Percentiles rank a stretch among this genome's conserved stretches.
phyloP scores from a whole-genome alignment of 306 rosid species.

The Urtica urens region DNA sequence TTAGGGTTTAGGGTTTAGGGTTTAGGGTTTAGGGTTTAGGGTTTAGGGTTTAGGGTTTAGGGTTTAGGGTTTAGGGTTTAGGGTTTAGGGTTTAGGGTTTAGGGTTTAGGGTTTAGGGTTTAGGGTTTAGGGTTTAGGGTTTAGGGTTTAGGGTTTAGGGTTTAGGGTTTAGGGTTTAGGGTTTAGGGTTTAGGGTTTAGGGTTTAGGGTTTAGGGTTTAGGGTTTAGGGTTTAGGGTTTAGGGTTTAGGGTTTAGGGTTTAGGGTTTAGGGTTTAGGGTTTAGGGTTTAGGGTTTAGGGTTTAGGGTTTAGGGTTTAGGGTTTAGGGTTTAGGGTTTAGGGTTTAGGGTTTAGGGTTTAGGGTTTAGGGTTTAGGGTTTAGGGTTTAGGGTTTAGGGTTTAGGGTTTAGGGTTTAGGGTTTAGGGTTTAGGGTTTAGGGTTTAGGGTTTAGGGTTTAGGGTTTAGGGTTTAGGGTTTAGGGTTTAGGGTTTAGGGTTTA shows the following conservation, averaged over 20 bases:
- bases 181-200: background rate
- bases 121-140: background rate
- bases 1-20: constrained; percentile 13
- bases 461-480: constrained; percentile 12
- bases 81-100: constrained; percentile 5
- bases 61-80: constrained; percentile 12
- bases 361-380: constrained; percentile 14
- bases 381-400: constrained; percentile 10
- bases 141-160: background rate
- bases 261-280: constrained; percentile 9
- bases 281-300: constrained; percentile 10
- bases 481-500: constrained; percentile 14
- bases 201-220: constrained; percentile 6
- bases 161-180: constrained; percentile 12
- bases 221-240: constrained; percentile 8
- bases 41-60: constrained; percentile 10
- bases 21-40: constrained; percentile 16
- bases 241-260: constrained; percentile 13
- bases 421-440: constrained; percentile 14
- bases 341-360: constrained; percentile 17
- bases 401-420: constrained; percentile 8
- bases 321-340: constrained; percentile 16
- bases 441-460: constrained; percentile 15
- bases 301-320: constrained; percentile 18
- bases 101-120: constrained; percentile 1